Evolutionary conservation across 2,329 filamentous ascomycete genomes (phyloP).

Genomic region (Zasmidium angulare): DNA sequence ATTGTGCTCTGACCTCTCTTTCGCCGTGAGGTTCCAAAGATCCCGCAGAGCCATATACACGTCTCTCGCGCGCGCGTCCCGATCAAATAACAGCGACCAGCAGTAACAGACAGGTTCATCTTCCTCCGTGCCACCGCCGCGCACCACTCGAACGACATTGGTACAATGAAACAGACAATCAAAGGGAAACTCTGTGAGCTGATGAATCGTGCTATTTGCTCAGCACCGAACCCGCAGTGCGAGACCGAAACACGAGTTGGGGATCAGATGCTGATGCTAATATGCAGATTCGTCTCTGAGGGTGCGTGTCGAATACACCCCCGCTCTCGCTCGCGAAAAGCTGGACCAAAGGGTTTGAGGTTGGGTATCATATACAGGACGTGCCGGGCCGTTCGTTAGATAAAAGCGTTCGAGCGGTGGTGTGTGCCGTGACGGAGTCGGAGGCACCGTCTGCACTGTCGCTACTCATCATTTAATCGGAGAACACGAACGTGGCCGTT

Average conservation of each 20-base stretch:
- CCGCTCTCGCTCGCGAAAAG: constrained; percentile 10
- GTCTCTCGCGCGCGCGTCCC: constrained; percentile 12
- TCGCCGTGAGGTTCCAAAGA: constrained; percentile 11
- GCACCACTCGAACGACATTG: constrained; percentile 15
- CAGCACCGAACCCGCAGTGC: constrained; percentile 25
- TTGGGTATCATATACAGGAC: constrained; percentile 27
- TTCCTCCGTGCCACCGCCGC: constrained; percentile 7
- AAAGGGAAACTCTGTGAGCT: constrained; percentile 12
- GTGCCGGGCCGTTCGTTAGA: constrained; percentile 19
- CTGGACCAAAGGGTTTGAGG: constrained; percentile 10
- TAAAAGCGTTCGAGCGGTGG: constrained; percentile 16
- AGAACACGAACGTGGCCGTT: constrained; percentile 50
- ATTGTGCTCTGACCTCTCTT: constrained; percentile 5
- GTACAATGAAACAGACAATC: constrained; percentile 15
- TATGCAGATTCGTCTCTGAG: constrained; percentile 14
- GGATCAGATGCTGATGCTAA: constrained; percentile 22
- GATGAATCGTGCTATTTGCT: constrained; percentile 19
- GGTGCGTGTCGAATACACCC: neutral
- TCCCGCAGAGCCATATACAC: constrained; percentile 27
- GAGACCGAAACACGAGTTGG: constrained; percentile 18
- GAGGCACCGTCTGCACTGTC: constrained; percentile 11
- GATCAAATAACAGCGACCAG: constrained; percentile 1
- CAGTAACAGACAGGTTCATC: constrained; percentile 6
- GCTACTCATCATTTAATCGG: constrained; percentile 22
- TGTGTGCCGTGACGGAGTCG: constrained; percentile 8